phyloP scores from a whole-genome alignment of 2,329 filamentous ascomycete genomes.

The Eutypella sp. region DNA sequence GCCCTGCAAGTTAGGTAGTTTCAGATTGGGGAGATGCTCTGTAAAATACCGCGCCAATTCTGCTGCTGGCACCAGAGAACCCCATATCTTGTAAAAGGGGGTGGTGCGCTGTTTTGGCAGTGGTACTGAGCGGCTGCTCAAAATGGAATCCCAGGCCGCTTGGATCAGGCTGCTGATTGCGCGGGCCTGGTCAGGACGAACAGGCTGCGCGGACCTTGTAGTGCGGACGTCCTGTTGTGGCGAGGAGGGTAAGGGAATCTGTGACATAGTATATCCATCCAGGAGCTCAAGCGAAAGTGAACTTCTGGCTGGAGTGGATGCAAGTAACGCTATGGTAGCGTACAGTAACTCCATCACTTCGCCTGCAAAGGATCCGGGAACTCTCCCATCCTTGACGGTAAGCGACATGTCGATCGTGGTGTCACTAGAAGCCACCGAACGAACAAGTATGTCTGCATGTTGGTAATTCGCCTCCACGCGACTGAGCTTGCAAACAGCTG shows the following conservation, averaged over 20 bases:
- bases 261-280: conserved; percentile 34
- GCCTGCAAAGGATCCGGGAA: conserved; percentile 37
- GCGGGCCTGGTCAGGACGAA: conserved; percentile 36
- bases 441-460: conserved; percentile 42
- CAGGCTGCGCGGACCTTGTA: conserved; percentile 19
- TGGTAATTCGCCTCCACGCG: conserved; percentile 35
- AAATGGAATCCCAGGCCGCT: conserved; percentile 38
- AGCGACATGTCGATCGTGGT: conserved; percentile 38
- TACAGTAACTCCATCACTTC: conserved; percentile 41
- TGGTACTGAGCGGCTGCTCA: conserved; percentile 34
- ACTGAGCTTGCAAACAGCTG: conserved; percentile 40
- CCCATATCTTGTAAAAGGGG: conserved; percentile 48
- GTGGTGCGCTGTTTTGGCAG: conserved; percentile 40
- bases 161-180: conserved; percentile 38
- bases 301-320: conserved; percentile 41
- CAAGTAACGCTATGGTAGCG: conserved; percentile 40
- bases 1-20: conserved; percentile 31
- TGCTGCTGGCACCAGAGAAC: conserved; percentile 43
- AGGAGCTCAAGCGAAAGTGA: conserved; percentile 39
- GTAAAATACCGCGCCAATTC: conserved; percentile 42
- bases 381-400: conserved; percentile 40
- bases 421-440: conserved; percentile 33
- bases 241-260: conserved; percentile 34
- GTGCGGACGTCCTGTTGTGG: conserved; percentile 17
- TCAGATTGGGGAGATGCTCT: conserved; percentile 32